Base-by-base conservation (phyloP, 73 alveolate genomes). In the Paraurostyla sp. region DNA sequence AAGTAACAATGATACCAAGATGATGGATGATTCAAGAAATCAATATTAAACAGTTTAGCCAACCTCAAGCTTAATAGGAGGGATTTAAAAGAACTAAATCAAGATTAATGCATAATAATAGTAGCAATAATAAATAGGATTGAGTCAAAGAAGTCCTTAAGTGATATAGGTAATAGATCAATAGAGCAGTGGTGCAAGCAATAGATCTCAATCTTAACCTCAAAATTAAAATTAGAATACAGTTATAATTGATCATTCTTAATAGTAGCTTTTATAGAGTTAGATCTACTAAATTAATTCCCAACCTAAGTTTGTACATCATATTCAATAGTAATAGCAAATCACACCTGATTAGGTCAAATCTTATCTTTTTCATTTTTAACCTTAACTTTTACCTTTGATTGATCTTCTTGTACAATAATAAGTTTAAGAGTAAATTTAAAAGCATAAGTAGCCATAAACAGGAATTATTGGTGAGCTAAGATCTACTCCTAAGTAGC, bases 381-480 rank as follows among this genome's bases (percentile, higher is more conserved):
- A 69, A 41, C 84, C 84, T n/a, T 23, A 69, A n/a, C 41, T 69
- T 9, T 2, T 22, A 3, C 62, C 84, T 16, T n/a, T 69, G 6
- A 69, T 69, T 7, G 65, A 69, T 69, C 43, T 38, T 69, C 40
- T 69, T 35, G 36, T 69, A 11, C 7, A 69, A 16, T 69, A 59
- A 15, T 22, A 69, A 46, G 84, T 69, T 36, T 7, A 36, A 15
- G 84, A 69, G 18, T 22, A 69, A 69, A 41, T 69, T 3, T 18
- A 69, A 22, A 38, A 36, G 25, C 42, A 69, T 16, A 69, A 30
- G 4, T 38, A 69, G 41, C 58, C 62, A 13, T 59, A 9, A 69
- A 69, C 62, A 13, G 84, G 84, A 4, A 15, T 36, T 9, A 69
- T 41, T 16, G 62, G 84, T 4, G 84, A 69, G n/a, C n/a, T n/a